Base-by-base conservation (phyloP, 1,284 basidiomycete genomes). In the Ceratobasidium sp. region DNA sequence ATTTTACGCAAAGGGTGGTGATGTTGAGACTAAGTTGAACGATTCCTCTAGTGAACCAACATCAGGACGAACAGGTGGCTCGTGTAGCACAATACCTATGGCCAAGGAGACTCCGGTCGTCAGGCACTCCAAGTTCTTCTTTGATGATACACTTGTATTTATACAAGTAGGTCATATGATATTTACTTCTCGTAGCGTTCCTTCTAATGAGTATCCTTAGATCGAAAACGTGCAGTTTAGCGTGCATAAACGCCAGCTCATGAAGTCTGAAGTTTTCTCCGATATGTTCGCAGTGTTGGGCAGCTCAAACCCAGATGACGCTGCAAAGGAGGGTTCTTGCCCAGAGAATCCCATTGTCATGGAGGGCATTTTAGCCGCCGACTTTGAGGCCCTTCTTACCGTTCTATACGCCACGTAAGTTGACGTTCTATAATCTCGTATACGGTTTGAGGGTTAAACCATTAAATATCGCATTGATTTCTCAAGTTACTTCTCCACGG, bases 231-330 rank as follows among this genome's bases (percentile, higher is more conserved):
- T 64, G 29, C 62, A 36, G 15, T 66, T 66, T 48, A 66, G 41
- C 8, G 63, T 66, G 17, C 63, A 71, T 45, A 71, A 71, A 27
- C 50, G 60, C 24, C 67, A 71, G 19, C 56, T 71, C 4, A 48
- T 59, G 44, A 60, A 71, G 44, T 71, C 67, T 24, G 67, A 71
- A 45, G 36, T 45, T 19, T 71, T 71, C 36, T 48, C 56, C 15
- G 56, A 71, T 27, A 71, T 71, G 67, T 71, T 71, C 19, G 22
- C 1, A n/a, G 17, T 45, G 22, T 41, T 11, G 11, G 36, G 11
- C 36, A 41, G 36, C 36, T 41, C 36, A 41, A 41, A 41, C 4
- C 31, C 56, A 1, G 33, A 41, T 17, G 22, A 44, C 14, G 54
- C 57, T 36, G 27, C 54, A 9, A 53, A 69, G 22, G 67, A 71